Evolutionary conservation across 2,329 filamentous ascomycete genomes (phyloP).

Genomic region (Podosphaera leucotricha): DNA sequence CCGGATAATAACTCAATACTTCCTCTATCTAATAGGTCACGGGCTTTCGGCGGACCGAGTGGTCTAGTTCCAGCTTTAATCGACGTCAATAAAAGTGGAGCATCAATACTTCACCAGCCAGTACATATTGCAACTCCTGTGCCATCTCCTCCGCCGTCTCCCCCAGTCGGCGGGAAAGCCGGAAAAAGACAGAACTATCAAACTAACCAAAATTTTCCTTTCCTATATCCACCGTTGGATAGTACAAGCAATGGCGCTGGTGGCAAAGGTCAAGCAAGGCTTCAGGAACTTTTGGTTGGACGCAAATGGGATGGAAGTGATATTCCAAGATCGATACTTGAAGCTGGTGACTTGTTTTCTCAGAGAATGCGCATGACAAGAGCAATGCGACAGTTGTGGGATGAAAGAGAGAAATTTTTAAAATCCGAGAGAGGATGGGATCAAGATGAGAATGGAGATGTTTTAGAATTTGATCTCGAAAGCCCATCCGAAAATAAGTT

Average conservation of each 20-base stretch:
- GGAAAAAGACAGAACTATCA: conserved; percentile 99
- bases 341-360: conserved; percentile 82
- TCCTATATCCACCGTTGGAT: conserved; percentile 86
- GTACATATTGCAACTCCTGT: conserved; percentile 98
- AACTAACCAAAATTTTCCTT: conserved; percentile 95
- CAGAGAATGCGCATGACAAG: conserved; percentile 76
- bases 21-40: conserved; percentile 59
- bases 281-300: conserved; percentile 60
- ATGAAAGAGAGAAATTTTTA: conserved; percentile 75
- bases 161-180: conserved; percentile 64
- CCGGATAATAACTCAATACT: conserved; percentile 78
- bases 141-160: conserved; percentile 84
- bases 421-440: conserved; percentile 85
- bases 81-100: conserved; percentile 30
- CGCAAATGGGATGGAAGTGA: conserved; percentile 84
- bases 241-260: conserved; percentile 72
- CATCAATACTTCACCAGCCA: conserved; percentile 79
- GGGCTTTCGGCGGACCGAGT: conserved; percentile 32
- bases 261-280: conserved; percentile 61
- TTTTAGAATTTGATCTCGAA: conserved; percentile 20
- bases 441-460: conserved; percentile 18
- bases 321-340: conserved; percentile 80
- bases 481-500: conserved; percentile 19
- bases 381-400: conserved; percentile 82
- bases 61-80: conserved; percentile 34